A percentile compares a stretch with the other conserved stretches of the same genome.
These are phyloP conservation scores for Trypanosoma conorhini DNA, from an alignment of 208 protist species.

Conservation along the genomic window DNA sequence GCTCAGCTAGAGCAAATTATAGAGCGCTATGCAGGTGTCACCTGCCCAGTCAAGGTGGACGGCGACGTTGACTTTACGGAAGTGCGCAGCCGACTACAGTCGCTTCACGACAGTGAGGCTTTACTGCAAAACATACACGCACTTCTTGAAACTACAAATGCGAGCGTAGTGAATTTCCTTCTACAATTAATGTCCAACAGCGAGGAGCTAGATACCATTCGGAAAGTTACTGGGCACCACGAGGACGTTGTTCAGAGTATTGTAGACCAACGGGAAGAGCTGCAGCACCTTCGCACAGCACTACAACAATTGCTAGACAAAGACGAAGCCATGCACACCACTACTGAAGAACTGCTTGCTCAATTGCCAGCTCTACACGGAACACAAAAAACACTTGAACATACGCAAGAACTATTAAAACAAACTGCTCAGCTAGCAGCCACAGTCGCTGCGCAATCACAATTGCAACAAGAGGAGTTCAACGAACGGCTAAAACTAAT, in stretches of 20 bases:
- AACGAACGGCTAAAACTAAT: not conserved
- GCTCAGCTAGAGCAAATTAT: conserved; percentile 17
- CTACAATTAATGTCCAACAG: conserved; percentile 2
- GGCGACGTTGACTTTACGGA: conserved; percentile 4
- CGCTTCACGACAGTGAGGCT: not conserved
- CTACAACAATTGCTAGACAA: not conserved
- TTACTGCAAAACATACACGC: conserved; percentile 15
- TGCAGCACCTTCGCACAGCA: not conserved
- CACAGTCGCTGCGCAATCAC: not conserved
- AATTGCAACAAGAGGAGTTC: conserved; percentile 14
- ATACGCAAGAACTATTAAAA: not conserved
- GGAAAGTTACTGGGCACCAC: not conserved
- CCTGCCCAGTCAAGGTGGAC: not conserved
- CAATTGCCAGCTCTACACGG: conserved; percentile 8
- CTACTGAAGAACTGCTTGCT: conserved; percentile 18
- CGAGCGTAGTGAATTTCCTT: conserved; percentile 8
- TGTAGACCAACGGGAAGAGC: conserved; percentile 8
- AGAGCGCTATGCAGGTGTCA: conserved; percentile 10
- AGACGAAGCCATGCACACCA: conserved; percentile 3
- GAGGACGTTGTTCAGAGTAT: not conserved
- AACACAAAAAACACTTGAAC: conserved; percentile 11
- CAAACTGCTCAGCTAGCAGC: not conserved
- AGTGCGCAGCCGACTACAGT: conserved; percentile 1
- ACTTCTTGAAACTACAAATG: conserved; percentile 15
- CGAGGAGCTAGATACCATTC: conserved; percentile 6